A percentile compares a stretch with the other conserved stretches of the same genome.
These are phyloP conservation scores for Colletotrichum cordylinicola DNA, from an alignment of 2,329 filamentous ascomycete species.

Conservation along the genomic window DNA sequence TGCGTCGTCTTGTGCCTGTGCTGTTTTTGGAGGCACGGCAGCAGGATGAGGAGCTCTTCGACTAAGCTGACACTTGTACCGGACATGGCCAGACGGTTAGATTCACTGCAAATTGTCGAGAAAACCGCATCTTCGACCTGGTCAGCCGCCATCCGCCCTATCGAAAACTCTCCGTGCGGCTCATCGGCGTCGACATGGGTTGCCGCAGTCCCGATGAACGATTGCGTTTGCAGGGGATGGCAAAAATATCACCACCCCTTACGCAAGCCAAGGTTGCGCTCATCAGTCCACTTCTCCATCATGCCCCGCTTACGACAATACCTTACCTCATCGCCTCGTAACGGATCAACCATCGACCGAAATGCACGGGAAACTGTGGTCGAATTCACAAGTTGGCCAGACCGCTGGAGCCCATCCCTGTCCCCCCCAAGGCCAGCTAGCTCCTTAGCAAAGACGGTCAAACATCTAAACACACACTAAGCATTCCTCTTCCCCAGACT, in stretches of 20 bases:
- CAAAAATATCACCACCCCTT: conserved; percentile 14
- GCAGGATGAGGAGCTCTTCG: neutral
- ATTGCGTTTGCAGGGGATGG: neutral
- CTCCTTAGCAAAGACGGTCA: neutral
- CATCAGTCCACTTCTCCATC: conserved; percentile 8
- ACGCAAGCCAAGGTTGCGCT: conserved; percentile 20
- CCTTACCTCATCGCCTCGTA: neutral
- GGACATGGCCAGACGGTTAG: neutral
- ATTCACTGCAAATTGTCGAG: neutral
- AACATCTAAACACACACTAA: neutral
- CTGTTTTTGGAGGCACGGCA: neutral
- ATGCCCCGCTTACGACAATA: neutral
- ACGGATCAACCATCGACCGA: neutral
- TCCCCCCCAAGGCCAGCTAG: neutral
- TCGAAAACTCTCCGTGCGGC: neutral
- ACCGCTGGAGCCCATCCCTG: neutral
- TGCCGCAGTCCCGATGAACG: neutral
- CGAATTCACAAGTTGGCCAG: neutral
- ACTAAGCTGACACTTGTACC: neutral
- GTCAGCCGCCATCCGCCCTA: neutral
- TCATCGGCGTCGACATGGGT: neutral
- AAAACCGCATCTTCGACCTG: neutral
- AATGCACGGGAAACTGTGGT: neutral
- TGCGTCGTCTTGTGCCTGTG: neutral
- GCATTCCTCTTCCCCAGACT: neutral